Conservation (phyloP, 805 yeast genomes). For the Saturnispora gosingensis region DNA sequence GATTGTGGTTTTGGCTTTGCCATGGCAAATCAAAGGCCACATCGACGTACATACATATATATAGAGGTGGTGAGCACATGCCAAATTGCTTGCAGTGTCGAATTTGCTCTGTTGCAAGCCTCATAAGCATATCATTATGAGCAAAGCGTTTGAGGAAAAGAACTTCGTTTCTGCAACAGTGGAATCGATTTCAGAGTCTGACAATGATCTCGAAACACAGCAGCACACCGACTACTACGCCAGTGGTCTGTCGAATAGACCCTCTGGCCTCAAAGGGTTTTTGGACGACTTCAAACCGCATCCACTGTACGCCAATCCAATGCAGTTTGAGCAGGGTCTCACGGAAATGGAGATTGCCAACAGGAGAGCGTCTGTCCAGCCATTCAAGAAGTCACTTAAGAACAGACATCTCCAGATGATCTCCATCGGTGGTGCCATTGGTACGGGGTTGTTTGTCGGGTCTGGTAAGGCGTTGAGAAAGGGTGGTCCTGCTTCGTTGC, state of each 20-base stretch:
- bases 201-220: background rate
- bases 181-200: background rate
- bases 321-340: conserved; percentile 31
- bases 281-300: conserved; percentile 19
- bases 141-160: conserved; percentile 2
- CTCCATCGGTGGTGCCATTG: conserved; percentile 73
- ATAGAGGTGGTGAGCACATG: too few species aligned
- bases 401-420: conserved; percentile 67
- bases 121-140: background rate
- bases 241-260: background rate
- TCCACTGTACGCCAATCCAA: conserved; percentile 9
- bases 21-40: too few species aligned
- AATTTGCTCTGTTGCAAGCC: background rate
- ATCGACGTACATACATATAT: too few species aligned
- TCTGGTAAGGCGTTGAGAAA: conserved; percentile 47
- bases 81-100: too few species aligned
- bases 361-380: conserved; percentile 34
- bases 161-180: background rate
- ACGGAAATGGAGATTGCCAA: conserved; percentile 36
- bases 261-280: conserved; percentile 11
- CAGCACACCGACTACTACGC: background rate
- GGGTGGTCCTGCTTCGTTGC: conserved; percentile 65
- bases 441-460: conserved; percentile 71
- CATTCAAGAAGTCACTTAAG: conserved; percentile 39
- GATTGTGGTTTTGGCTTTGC: background rate